Conservation (phyloP, 2,329 filamentous ascomycete genomes). For the Fusarium kyushuense region DNA sequence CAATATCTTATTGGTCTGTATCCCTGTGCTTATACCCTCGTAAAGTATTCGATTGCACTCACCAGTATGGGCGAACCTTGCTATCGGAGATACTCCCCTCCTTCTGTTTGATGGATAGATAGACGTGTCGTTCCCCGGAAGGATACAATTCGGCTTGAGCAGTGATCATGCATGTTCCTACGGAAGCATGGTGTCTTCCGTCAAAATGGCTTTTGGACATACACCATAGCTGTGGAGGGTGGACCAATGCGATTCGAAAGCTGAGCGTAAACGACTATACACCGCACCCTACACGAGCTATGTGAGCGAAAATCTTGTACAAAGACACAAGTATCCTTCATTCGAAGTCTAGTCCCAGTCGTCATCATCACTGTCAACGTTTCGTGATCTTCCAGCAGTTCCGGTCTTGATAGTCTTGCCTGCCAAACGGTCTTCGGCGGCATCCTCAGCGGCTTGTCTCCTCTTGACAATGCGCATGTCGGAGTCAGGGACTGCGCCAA, state of each 20-base stretch:
- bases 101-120: background rate
- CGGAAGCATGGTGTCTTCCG: background rate
- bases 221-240: background rate
- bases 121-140: background rate
- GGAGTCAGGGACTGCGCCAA: constrained; percentile 81
- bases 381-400: constrained; percentile 59
- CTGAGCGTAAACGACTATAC: background rate
- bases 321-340: background rate
- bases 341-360: constrained; percentile 68
- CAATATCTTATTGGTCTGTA: background rate
- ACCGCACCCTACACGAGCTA: background rate
- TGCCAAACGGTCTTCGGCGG: constrained; percentile 66
- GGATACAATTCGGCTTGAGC: background rate
- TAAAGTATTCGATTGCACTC: background rate
- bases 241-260: background rate
- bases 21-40: background rate
- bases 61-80: background rate
- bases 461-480: constrained; percentile 81
- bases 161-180: background rate
- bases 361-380: constrained; percentile 66
- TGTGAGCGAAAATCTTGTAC: background rate
- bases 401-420: constrained; percentile 65
- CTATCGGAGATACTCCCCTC: background rate
- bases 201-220: background rate
- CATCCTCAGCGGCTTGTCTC: constrained; percentile 69